phyloP scores from a whole-genome alignment of 768 basidiomycete species.

The Suillus subluteus region DNA sequence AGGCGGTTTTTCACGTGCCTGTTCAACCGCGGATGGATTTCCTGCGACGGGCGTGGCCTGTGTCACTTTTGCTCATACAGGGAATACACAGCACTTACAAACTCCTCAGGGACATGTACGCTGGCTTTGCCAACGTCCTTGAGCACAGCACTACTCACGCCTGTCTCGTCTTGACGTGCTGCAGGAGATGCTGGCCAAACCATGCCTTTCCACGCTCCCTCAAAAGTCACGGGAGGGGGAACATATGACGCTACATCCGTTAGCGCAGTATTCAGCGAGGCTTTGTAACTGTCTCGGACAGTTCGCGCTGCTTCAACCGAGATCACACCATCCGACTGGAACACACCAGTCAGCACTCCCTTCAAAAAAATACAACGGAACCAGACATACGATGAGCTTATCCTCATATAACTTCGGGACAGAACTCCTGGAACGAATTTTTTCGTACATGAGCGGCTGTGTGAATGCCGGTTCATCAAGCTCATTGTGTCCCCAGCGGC shows the following conservation, averaged over 20 bases:
- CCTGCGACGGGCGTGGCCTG: slow-evolving; percentile 44
- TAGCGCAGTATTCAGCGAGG: slow-evolving; percentile 66
- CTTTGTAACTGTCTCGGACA: slow-evolving; percentile 61
- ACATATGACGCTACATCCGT: slow-evolving; percentile 47
- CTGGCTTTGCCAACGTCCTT: slow-evolving; percentile 67
- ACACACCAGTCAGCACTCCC: not conserved
- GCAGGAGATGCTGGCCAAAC: slow-evolving; percentile 62
- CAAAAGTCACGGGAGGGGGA: slow-evolving; percentile 58
- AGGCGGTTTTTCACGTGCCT: slow-evolving; percentile 80
- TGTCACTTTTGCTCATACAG: not conserved
- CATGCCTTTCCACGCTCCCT: slow-evolving; percentile 65
- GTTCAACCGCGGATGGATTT: slow-evolving; percentile 77
- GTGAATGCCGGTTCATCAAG: slow-evolving; percentile 87
- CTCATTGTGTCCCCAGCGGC: slow-evolving; percentile 91
- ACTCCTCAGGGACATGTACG: slow-evolving; percentile 57
- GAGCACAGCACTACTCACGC: slow-evolving; percentile 57
- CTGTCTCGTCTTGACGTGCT: slow-evolving; percentile 69
- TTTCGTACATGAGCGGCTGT: slow-evolving; percentile 88
- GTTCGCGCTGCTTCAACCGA: slow-evolving; percentile 49
- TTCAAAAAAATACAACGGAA: not conserved
- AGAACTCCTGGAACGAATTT: slow-evolving; percentile 75
- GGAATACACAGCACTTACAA: slow-evolving; percentile 51
- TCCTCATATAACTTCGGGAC: slow-evolving; percentile 85
- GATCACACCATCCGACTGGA: slow-evolving; percentile 43
- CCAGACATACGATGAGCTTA: slow-evolving; percentile 63